Evolutionary conservation across 495 filamentous ascomycete genomes (phyloP), one percentile per base, ranked within the genome.

Genomic region (Lentithecium fluviatile): DNA sequence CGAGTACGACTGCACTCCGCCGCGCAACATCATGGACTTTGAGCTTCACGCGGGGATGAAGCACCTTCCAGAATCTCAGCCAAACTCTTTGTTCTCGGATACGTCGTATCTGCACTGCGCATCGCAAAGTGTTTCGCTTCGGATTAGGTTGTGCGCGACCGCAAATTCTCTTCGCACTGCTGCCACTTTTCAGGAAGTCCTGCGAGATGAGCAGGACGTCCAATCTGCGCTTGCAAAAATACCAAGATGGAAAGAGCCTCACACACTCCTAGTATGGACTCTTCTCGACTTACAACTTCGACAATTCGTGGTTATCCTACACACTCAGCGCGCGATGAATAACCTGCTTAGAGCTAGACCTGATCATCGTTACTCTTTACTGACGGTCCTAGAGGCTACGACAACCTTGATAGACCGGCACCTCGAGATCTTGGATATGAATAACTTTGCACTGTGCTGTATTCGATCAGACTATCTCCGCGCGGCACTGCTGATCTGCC

Each of bases 261-360:
- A 24, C 29, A 12, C 62, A 4, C 29, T 59, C 7, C 56, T 60
- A n/a, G 62, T 56, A 29, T 43, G 55, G 34, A 60, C 62, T 4
- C 62, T 48, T 48, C 56, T 65, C 20, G 55, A 60, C 20, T 48
- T 65, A 15, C 48, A 60, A 15, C 56, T 65, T 25, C 47, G 56
- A 17, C 62, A 65, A 26, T 56, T 49, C 45, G 20, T 65, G 2
- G 37, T 54, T 24, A 64, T 64, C 37, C 20, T 64, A 7, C 55
- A 64, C 21, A 58, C 46, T 13, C 46, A 45, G 1, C 26, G 37
- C 24, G 25, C 42, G 4, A 34, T 52, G 11, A 45, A 49, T 6
- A n/a, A 47, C 15, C 20, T 13, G 32, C 46, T 26, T 19, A 11
- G 40, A 12, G 13, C 23, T 2, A 29, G 53, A 25, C n/a, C 53